phyloP scores from a whole-genome alignment of 148 eudicot species.

The Heliosperma pusillum region DNA sequence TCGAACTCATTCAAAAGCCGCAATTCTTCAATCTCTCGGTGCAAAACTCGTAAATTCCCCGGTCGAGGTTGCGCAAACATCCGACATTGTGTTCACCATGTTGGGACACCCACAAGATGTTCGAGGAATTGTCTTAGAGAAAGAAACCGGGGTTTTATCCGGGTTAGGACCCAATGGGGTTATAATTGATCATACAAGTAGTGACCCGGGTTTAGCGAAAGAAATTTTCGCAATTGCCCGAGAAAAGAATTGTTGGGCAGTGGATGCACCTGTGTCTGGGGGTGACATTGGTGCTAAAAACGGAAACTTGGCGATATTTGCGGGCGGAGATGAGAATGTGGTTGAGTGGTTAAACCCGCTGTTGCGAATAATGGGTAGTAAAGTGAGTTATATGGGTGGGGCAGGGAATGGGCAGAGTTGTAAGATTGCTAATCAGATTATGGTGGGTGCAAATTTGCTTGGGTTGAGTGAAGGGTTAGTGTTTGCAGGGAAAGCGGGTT shows the following conservation, averaged over 20 bases:
- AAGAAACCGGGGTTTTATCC: slow-evolving; percentile 34
- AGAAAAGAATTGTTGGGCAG: slow-evolving; percentile 41
- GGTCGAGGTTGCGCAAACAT: slow-evolving; percentile 32
- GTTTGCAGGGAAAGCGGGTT: slow-evolving; percentile 62
- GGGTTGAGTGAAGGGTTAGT: slow-evolving; percentile 87
- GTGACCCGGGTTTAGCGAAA: slow-evolving; percentile 49
- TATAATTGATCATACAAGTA: slow-evolving; percentile 68
- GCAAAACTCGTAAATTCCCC: slow-evolving; percentile 56
- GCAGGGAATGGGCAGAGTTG: slow-evolving; percentile 73
- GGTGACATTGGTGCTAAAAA: slow-evolving; percentile 79
- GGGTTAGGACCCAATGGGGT: slow-evolving; percentile 44
- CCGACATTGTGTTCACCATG: slow-evolving; percentile 80
- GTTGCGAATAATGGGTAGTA: slow-evolving; percentile 54
- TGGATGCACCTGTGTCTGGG: slow-evolving; percentile 90
- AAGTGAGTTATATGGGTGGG: slow-evolving; percentile 53
- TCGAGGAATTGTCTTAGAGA: slow-evolving; percentile 45
- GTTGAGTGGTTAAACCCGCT: slow-evolving; percentile 62
- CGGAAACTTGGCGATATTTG: slow-evolving; percentile 62
- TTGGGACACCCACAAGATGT: slow-evolving; percentile 89
- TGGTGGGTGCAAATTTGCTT: slow-evolving; percentile 65
- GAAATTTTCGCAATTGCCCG: slow-evolving; percentile 34
- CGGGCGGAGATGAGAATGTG: slow-evolving; percentile 55
- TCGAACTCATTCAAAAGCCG: slow-evolving; percentile 63
- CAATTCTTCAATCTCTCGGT: slow-evolving; percentile 53
- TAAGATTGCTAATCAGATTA: slow-evolving; percentile 82